Evolutionary conservation across 768 basidiomycete species (phyloP).

Genomic region (Tulasnella sp.): DNA sequence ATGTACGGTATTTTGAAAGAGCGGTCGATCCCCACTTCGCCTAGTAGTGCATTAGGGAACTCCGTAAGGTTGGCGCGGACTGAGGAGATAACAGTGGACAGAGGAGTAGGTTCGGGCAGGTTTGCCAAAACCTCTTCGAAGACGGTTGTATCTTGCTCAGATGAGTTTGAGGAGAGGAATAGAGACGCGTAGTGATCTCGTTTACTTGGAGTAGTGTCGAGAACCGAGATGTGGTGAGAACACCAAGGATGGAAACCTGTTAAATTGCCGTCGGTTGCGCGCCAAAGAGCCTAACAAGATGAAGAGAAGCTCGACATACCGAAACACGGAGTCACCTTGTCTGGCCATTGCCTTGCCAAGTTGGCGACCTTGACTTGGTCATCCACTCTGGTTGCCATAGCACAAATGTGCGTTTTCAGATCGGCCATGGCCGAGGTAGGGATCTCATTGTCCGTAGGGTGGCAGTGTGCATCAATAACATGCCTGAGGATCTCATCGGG

Average conservation of each 20-base stretch:
- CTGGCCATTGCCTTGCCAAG: conserved; percentile 58
- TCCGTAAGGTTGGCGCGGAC: conserved; percentile 57
- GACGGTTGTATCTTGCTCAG: conserved; percentile 37
- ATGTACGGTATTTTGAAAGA: conserved; percentile 67
- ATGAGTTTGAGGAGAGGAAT: conserved; percentile 47
- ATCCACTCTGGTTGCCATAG: conserved; percentile 55
- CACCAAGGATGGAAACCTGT: conserved; percentile 95
- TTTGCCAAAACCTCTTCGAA: conserved; percentile 57
- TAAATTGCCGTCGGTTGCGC: not conserved
- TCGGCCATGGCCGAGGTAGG: conserved; percentile 49
- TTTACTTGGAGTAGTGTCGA: conserved; percentile 46
- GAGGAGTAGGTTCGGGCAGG: conserved; percentile 69
- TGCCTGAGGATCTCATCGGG: conserved; percentile 51
- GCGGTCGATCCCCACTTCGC: conserved; percentile 90
- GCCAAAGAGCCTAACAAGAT: not conserved
- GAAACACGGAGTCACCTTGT: conserved; percentile 74
- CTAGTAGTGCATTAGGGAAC: conserved; percentile 75
- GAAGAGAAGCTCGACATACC: conserved; percentile 51
- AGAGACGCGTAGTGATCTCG: conserved; percentile 71
- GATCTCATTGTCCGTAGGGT: conserved; percentile 75
- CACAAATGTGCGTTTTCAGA: conserved; percentile 66
- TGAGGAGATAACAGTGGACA: conserved; percentile 56
- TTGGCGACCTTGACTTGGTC: conserved; percentile 72
- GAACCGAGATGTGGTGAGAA: conserved; percentile 65
- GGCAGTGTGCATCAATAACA: conserved; percentile 85